These are phyloP conservation scores for Toxoplasma gondii DNA, from an alignment of 169 alveolate species.

Conservation along the genomic window DNA sequence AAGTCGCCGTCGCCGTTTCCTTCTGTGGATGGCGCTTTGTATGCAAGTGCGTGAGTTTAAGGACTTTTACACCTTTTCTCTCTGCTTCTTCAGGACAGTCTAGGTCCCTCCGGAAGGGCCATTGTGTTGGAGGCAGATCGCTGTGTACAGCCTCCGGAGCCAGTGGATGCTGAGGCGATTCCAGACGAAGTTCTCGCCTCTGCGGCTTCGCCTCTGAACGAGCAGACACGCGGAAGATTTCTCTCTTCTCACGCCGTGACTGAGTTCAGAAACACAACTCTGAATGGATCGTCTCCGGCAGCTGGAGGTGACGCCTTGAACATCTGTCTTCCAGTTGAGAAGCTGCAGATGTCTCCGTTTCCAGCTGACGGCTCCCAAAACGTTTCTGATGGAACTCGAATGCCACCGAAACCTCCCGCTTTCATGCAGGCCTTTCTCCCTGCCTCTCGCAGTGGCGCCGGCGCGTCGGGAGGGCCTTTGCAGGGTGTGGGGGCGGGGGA, in stretches of 20 bases:
- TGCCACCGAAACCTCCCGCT: conserved; percentile 10
- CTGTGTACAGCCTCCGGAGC: neutral
- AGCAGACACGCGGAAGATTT: neutral
- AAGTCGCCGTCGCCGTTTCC: too few species aligned
- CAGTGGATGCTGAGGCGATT: neutral
- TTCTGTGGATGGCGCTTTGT: too few species aligned
- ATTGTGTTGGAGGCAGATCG: conserved; percentile 28
- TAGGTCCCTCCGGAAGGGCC: neutral
- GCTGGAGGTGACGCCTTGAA: too few species aligned
- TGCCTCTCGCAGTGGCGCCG: neutral
- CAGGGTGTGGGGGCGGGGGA: neutral
- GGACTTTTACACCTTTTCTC: neutral
- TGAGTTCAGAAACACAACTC: too few species aligned
- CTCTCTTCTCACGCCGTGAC: neutral
- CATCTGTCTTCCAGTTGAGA: too few species aligned
- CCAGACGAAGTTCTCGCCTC: neutral
- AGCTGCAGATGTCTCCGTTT: too few species aligned
- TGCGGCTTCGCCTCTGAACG: neutral
- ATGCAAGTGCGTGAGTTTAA: too few species aligned
- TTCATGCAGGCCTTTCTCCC: neutral
- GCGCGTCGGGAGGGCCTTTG: neutral
- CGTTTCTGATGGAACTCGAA: neutral
- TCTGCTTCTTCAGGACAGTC: neutral
- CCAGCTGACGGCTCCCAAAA: too few species aligned
- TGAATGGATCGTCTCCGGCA: too few species aligned